Conservation (phyloP, 768 basidiomycete genomes). For the Holtermanniella nyarrowii region DNA sequence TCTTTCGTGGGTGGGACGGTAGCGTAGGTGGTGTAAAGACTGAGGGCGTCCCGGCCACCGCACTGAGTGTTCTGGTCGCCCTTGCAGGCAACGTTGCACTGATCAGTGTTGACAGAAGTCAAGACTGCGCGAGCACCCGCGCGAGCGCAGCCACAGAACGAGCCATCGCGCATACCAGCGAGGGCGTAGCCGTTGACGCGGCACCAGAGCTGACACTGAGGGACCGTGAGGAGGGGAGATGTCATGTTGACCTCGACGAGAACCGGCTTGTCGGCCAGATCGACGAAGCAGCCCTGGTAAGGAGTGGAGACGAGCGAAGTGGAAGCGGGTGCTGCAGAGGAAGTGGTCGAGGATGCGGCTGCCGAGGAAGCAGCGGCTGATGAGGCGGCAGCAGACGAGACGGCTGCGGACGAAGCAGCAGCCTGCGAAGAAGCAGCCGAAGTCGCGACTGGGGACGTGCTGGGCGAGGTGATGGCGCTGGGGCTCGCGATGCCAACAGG, state of each 20-base stretch:
- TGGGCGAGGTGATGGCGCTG: neutral
- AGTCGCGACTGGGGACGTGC: no score
- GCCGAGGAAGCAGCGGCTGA: slow-evolving; percentile 2
- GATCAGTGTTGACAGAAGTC: neutral
- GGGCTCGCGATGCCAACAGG: neutral
- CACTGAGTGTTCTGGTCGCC: slow-evolving; percentile 7
- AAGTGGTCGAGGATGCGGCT: neutral
- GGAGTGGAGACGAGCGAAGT: slow-evolving; percentile 1
- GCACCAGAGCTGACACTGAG: slow-evolving; percentile 27
- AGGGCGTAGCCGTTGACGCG: slow-evolving; percentile 20
- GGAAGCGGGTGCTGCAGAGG: neutral
- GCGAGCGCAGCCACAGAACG: slow-evolving; percentile 21
- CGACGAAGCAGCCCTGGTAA: slow-evolving; percentile 18
- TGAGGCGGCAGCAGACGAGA: neutral
- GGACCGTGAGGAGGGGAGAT: slow-evolving; percentile 12
- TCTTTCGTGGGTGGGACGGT: neutral
- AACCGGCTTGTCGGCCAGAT: neutral
- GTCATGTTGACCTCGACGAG: slow-evolving; percentile 15
- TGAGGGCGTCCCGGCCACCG: slow-evolving; percentile 8
- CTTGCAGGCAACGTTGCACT: slow-evolving; percentile 8
- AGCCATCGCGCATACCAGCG: slow-evolving; percentile 14
- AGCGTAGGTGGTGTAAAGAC: slow-evolving; percentile 5
- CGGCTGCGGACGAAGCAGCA: neutral
- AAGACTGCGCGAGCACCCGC: slow-evolving; percentile 1
- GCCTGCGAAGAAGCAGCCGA: neutral